Evolutionary conservation across 208 protist species (phyloP).

Genomic region (Leishmania amazonensis): DNA sequence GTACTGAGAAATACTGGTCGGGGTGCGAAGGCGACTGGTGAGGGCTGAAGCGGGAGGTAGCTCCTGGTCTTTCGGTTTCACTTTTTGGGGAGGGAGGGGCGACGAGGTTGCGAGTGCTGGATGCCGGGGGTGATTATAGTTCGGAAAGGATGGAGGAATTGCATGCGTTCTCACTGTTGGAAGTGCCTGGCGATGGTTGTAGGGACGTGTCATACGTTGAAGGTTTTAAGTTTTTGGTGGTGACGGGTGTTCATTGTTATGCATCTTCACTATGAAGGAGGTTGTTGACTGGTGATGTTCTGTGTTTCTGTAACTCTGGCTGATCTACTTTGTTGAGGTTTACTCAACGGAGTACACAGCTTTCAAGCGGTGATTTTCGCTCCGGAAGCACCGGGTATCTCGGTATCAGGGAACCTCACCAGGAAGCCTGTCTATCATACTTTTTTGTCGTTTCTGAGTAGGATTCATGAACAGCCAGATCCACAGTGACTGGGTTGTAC

Average conservation of each 20-base stretch:
- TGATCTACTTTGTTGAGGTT: too few relatives aligned
- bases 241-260: neutral
- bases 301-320: neutral
- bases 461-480: neutral
- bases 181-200: neutral
- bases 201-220: neutral
- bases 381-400: too few relatives aligned
- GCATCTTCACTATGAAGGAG: neutral
- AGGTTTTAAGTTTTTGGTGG: neutral
- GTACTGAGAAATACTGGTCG: neutral
- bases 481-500: neutral
- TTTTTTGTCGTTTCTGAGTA: too few relatives aligned
- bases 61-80: too few relatives aligned
- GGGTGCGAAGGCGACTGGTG: too few relatives aligned
- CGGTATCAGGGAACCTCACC: too few relatives aligned
- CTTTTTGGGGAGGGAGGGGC: neutral
- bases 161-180: neutral
- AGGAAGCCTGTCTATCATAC: too few relatives aligned
- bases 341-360: too few relatives aligned
- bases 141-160: neutral
- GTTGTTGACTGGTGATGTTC: neutral
- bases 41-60: too few relatives aligned
- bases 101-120: neutral
- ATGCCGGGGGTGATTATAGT: neutral
- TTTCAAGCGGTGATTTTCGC: too few relatives aligned